A percentile compares a stretch with the other conserved stretches of the same genome.
Conservation (phyloP, 768 basidiomycete species). For the Podaxis pistillaris region DNA sequence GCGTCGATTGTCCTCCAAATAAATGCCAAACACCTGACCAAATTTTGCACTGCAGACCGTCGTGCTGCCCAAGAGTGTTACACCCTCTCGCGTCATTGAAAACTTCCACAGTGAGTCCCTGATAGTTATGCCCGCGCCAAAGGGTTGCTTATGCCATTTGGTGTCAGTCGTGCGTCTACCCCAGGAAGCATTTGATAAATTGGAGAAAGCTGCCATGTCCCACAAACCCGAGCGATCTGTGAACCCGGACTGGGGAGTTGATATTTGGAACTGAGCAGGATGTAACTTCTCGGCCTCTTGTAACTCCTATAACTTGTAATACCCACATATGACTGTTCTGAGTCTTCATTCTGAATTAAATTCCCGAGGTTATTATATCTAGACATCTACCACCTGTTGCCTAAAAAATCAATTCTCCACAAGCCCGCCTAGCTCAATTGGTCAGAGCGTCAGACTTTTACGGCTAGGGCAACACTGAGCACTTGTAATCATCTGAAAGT, state of each 20-base stretch:
- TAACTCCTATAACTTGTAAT: not conserved
- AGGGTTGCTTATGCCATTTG: not conserved
- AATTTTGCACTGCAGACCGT: slow-evolving; percentile 43
- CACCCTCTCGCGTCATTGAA: slow-evolving; percentile 62
- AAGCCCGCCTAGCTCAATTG: slow-evolving; percentile 17
- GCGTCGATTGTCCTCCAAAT: slow-evolving; percentile 23
- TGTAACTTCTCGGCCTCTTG: not conserved
- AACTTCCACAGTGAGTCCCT: slow-evolving; percentile 56
- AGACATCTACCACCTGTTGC: no score
- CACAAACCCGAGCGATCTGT: slow-evolving; percentile 55
- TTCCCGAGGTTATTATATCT: not conserved
- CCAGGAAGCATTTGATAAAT: slow-evolving; percentile 36
- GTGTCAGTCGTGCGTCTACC: slow-evolving; percentile 27
- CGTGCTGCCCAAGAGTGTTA: slow-evolving; percentile 78
- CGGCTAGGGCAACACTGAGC: not conserved
- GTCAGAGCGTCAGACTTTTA: slow-evolving; percentile 18
- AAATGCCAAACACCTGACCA: not conserved
- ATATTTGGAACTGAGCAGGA: slow-evolving; percentile 39
- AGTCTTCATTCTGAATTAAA: not conserved
- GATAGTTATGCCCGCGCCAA: not conserved
- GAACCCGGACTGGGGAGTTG: slow-evolving; percentile 69
- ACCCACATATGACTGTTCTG: not conserved
- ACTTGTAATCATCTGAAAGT: slow-evolving; percentile 14
- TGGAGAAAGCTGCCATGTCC: slow-evolving; percentile 50
- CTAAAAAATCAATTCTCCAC: not conserved